Evolutionary conservation across 2,329 filamentous ascomycete genomes (phyloP), one percentile per base, ranked within the genome.

Genomic region (Pseudocercospora musae): DNA sequence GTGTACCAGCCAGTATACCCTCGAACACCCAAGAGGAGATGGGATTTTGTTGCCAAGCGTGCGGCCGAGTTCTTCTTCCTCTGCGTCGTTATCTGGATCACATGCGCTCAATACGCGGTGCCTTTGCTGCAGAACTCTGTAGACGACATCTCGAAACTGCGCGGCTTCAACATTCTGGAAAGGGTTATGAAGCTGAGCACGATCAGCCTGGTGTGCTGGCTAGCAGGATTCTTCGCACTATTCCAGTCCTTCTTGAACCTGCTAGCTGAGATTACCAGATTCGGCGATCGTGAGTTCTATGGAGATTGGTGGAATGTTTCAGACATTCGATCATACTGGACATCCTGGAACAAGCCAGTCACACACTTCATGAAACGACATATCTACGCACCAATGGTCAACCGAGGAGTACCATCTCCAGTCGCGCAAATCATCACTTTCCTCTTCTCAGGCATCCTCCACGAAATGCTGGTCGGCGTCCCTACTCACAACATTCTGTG

Each of bases 1-100:
- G 89, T 98, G 49, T 99, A 99, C 76, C 95, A 99, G 79, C 95
- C 95, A 1, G 92, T 95, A 13, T 99, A 99, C 75, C 95, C 95
- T 20, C 89, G 93, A 48, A 92, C 91, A 5, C 81, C 86, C 8
- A 85, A 84, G 60, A 91, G 97, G 69, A 85, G 95, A 65, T 97
- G 93, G 92, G 75, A 85, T 3, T 99, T 96, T 74, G 91, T 98
- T 42, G 79, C 85, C 62, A 97, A 96, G 78, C 87, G 95, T 15
- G 74, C 94, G 49, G 85, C 84, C 53, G 95, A 99, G 77, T 85
- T 91, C 6, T 84, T 89, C 62, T 87, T 87, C 20, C 82, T 98
- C 46, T 87, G 87, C 70, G 89, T 94, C 59, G 42, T 72, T 9
- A 96, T 99, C 77, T 99, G 95, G 94, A 89, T 98, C 71, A 88